Conservation (phyloP, 208 protist genomes). For the Crithidia bombi region DNA sequence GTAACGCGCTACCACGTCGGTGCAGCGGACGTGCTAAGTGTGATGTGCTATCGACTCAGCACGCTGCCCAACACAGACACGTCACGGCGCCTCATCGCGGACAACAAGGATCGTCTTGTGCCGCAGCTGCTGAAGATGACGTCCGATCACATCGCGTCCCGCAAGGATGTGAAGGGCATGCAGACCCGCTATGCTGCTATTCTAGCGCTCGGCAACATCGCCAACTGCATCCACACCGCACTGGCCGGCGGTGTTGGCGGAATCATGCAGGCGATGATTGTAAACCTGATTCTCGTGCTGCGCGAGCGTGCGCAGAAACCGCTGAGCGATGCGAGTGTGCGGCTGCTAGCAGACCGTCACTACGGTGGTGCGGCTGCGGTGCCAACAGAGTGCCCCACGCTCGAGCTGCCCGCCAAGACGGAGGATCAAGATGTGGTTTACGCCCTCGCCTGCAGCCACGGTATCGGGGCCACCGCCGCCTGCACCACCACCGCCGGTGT, state of each 20-base stretch:
- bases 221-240: slow-evolving; percentile 52
- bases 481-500: slow-evolving; percentile 65
- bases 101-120: slow-evolving; percentile 64
- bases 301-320: slow-evolving; percentile 32
- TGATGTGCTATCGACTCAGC: slow-evolving; percentile 63
- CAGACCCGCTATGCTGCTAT: slow-evolving; percentile 65
- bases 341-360: slow-evolving; percentile 23
- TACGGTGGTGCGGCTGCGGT: slow-evolving; percentile 17
- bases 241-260: slow-evolving; percentile 41
- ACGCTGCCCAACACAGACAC: slow-evolving; percentile 51
- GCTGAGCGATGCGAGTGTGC: slow-evolving; percentile 24
- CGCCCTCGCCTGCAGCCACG: slow-evolving; percentile 52
- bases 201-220: slow-evolving; percentile 58
- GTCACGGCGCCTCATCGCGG: slow-evolving; percentile 60
- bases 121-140: slow-evolving; percentile 72
- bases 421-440: slow-evolving; percentile 42
- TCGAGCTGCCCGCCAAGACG: slow-evolving; percentile 40
- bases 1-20: slow-evolving; percentile 58
- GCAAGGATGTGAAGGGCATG: slow-evolving; percentile 32
- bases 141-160: slow-evolving; percentile 27
- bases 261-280: slow-evolving; percentile 54
- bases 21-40: slow-evolving; percentile 65
- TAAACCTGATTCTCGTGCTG: slow-evolving; percentile 60
- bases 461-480: slow-evolving; percentile 55
- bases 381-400: slow-evolving; percentile 22